Conservation (phyloP, 345 rosid genomes). For the Reutealis trisperma region DNA sequence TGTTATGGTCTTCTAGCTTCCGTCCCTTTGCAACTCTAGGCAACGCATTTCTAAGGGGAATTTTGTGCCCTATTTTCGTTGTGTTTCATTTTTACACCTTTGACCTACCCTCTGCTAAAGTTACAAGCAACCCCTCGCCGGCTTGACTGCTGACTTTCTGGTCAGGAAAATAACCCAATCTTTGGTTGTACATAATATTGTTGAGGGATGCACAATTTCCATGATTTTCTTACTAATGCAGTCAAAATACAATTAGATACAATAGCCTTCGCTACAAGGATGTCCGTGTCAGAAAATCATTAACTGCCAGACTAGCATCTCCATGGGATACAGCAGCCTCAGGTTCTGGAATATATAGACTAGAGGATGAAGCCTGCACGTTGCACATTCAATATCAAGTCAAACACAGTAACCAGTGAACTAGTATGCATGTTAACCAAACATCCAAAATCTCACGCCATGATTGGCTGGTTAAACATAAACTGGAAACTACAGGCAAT, state of each 20-base stretch:
- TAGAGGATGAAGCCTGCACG: constrained; percentile 75
- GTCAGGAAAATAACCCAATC: not conserved
- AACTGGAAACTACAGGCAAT: not conserved
- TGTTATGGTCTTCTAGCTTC: constrained; percentile 16
- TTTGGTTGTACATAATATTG: not conserved
- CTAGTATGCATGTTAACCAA: not conserved
- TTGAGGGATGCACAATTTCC: constrained; percentile 9
- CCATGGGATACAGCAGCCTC: constrained; percentile 97
- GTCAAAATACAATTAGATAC: constrained; percentile 2
- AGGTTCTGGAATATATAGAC: constrained; percentile 86
- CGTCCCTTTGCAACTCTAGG: constrained; percentile 4
- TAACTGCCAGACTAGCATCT: constrained; percentile 81
- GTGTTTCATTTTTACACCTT: constrained; percentile 25
- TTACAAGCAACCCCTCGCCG: constrained; percentile 17
- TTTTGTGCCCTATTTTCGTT: constrained; percentile 7
- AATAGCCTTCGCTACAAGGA: constrained; percentile 12
- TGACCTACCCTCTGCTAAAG: constrained; percentile 23
- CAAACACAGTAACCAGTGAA: not conserved
- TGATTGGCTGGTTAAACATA: not conserved
- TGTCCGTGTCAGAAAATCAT: constrained; percentile 79
- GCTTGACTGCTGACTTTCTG: not conserved
- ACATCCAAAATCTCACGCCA: not conserved
- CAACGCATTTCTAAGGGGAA: not conserved
- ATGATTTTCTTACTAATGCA: constrained; percentile 13
- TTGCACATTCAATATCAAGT: not conserved